Conservation (phyloP, 805 yeast species). For the Metschnikowia aberdeeniae region DNA sequence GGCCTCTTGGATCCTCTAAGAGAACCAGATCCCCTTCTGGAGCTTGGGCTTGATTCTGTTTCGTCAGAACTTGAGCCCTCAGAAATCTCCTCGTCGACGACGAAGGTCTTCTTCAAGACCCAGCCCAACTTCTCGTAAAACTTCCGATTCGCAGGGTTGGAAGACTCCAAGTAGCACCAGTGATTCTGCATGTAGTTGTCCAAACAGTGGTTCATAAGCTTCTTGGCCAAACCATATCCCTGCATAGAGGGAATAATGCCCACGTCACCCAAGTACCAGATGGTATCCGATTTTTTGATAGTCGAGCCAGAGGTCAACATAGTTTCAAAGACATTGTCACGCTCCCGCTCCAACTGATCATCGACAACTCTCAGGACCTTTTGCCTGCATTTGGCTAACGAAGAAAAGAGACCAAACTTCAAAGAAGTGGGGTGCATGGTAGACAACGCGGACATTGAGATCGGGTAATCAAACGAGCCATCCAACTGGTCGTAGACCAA, state of each 20-base stretch:
- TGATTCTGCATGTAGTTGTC: slow-evolving; percentile 39
- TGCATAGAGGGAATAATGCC: slow-evolving; percentile 56
- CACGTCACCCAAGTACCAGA: slow-evolving; percentile 58
- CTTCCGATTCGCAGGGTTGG: slow-evolving; percentile 49
- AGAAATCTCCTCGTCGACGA: slow-evolving; percentile 22
- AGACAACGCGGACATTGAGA: slow-evolving; percentile 19
- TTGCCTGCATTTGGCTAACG: slow-evolving; percentile 44
- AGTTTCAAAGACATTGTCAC: slow-evolving; percentile 35
- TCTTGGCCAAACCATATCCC: slow-evolving; percentile 56
- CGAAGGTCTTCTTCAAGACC: slow-evolving; percentile 28
- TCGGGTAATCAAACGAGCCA: slow-evolving; percentile 19
- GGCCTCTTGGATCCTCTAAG: slow-evolving; percentile 4
- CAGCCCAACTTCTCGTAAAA: slow-evolving; percentile 56
- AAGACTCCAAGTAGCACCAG: slow-evolving; percentile 50
- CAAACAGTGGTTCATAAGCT: slow-evolving; percentile 47
- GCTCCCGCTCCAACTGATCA: slow-evolving; percentile 42
- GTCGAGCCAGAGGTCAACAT: slow-evolving; percentile 25
- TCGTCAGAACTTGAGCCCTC: slow-evolving; percentile 18
- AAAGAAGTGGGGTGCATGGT: slow-evolving; percentile 29
- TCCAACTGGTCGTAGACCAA: slow-evolving; percentile 22
- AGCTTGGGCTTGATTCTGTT: slow-evolving; percentile 8
- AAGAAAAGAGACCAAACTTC: slow-evolving; percentile 35
- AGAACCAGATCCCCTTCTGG: slow-evolving; percentile 13
- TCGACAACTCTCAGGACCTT: slow-evolving; percentile 49
- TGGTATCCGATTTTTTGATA: slow-evolving; percentile 29